phyloP scores from a whole-genome alignment of 208 protist species.

The Borovskyia barvae region DNA sequence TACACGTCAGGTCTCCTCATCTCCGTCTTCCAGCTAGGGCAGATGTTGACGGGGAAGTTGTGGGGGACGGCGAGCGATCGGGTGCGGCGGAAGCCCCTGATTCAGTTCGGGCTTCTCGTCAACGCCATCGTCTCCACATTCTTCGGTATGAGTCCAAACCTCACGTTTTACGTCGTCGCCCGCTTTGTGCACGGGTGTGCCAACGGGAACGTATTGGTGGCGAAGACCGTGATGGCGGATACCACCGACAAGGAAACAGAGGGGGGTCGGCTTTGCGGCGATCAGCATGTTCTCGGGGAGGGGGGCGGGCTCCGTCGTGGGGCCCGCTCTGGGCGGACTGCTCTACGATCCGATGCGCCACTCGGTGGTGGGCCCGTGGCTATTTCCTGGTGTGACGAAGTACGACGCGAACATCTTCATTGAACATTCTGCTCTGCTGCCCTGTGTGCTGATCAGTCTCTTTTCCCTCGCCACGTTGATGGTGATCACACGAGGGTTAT shows the following conservation, averaged over 20 bases:
- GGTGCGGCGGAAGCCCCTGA: conserved; percentile 44
- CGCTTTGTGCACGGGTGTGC: conserved; percentile 72
- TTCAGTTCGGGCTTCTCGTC: conserved; percentile 43
- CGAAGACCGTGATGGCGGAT: conserved; percentile 75
- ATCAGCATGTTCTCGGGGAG: conserved; percentile 91
- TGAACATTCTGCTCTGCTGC: conserved; percentile 49
- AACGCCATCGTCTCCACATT: conserved; percentile 52
- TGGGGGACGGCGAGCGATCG: conserved; percentile 54
- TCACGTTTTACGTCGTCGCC: conserved; percentile 46
- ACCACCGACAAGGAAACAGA: conserved; percentile 74
- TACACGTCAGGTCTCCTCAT: conserved; percentile 53
- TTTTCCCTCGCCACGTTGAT: conserved; percentile 31
- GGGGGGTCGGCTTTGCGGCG: conserved; percentile 92
- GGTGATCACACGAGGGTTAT: conserved; percentile 24
- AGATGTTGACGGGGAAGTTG: conserved; percentile 45
- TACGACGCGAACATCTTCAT: conserved; percentile 27
- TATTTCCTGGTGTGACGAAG: conserved; percentile 22
- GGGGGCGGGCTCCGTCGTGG: conserved; percentile 60
- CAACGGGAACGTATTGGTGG: conserved; percentile 78
- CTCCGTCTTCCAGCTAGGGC: conserved; percentile 43
- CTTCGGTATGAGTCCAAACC: conserved; percentile 59
- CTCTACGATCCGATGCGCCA: conserved; percentile 58
- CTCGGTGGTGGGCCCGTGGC: conserved; percentile 18
- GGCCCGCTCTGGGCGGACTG: conserved; percentile 58
- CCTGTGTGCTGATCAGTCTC: conserved; percentile 18